Conservation (phyloP, 805 yeast species). For the Metschnikowia koreensis region DNA sequence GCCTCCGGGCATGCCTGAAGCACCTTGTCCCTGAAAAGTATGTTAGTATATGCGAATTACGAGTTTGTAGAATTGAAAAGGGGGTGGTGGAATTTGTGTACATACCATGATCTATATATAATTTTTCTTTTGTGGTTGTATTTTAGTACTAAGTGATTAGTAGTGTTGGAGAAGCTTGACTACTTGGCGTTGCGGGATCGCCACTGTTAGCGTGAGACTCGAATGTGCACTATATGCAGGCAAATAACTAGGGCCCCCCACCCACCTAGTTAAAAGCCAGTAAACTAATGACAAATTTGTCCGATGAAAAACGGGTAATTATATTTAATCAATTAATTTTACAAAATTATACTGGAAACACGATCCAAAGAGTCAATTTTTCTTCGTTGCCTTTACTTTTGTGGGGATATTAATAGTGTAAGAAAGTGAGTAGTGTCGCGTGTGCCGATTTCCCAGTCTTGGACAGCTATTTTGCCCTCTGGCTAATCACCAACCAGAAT, state of each 20-base stretch:
- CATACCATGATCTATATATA: background rate
- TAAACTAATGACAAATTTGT: no score
- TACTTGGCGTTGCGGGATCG: conserved; percentile 11
- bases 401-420: no score
- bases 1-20: conserved; percentile 54
- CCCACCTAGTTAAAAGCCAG: no score
- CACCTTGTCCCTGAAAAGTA: conserved; percentile 48
- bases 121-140: background rate
- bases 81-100: background rate
- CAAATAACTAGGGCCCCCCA: background rate
- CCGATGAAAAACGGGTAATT: no score
- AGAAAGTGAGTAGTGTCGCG: no score
- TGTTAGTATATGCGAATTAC: conserved; percentile 9
- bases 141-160: background rate
- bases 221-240: background rate
- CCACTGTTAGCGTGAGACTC: conserved; percentile 8
- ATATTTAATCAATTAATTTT: no score
- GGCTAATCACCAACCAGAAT: no score
- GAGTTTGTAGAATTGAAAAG: background rate
- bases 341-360: no score
- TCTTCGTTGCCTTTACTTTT: no score
- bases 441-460: no score
- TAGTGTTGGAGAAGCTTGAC: conserved; percentile 2
- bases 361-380: no score
- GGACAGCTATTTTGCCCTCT: no score